These are phyloP conservation scores for Panaeolus papilionaceus DNA, from an alignment of 768 basidiomycete genomes.

Conservation along the genomic window DNA sequence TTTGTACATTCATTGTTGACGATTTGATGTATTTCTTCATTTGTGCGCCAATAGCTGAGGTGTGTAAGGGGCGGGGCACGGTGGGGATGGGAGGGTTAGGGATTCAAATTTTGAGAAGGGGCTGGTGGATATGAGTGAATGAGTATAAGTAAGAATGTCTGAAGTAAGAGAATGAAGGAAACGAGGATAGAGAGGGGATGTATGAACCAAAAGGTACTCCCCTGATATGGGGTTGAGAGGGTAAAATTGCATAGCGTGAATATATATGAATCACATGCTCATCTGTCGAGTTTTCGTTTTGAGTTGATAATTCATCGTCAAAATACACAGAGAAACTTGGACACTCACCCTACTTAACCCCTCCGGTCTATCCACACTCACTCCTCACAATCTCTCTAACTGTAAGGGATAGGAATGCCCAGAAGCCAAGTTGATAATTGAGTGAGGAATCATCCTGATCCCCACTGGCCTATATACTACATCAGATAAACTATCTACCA, in stretches of 20 bases:
- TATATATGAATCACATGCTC: conserved; percentile 89
- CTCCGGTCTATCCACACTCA: too few relatives aligned
- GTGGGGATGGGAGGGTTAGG: conserved; percentile 54
- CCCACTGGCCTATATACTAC: too few relatives aligned
- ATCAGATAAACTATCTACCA: too few relatives aligned
- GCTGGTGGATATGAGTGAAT: conserved; percentile 32
- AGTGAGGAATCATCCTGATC: too few relatives aligned
- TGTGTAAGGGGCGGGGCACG: conserved; percentile 29
- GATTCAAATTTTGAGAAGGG: conserved; percentile 59
- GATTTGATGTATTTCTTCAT: conserved; percentile 66
- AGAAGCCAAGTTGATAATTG: too few relatives aligned
- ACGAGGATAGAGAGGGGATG: conserved; percentile 27
- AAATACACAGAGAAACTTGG: too few relatives aligned
- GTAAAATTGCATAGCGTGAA: conserved; percentile 86
- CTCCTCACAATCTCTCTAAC: too few relatives aligned
- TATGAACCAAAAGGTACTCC: conserved; percentile 80
- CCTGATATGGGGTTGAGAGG: conserved; percentile 83
- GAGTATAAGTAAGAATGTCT: background rate
- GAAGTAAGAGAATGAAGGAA: background rate
- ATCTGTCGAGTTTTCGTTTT: too few relatives aligned
- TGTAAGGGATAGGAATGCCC: too few relatives aligned
- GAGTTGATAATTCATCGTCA: too few relatives aligned
- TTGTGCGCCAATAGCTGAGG: conserved; percentile 63
- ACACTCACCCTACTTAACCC: too few relatives aligned
- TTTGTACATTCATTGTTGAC: conserved; percentile 59